Evolutionary conservation across 345 rosid genomes (phyloP).

Genomic region (Eucalyptus lansdowneana): DNA sequence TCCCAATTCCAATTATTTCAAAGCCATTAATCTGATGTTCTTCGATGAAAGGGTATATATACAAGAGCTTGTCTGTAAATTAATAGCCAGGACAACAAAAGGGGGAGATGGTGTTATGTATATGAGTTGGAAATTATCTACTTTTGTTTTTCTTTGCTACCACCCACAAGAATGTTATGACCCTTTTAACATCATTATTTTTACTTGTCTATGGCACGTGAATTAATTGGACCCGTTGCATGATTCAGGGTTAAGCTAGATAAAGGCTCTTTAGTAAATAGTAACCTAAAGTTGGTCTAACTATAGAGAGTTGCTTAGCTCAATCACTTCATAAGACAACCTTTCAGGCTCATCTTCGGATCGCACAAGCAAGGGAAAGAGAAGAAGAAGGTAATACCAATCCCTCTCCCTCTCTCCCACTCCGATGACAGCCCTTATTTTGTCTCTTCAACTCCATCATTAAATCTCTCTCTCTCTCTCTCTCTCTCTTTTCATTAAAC

Average conservation of each 20-base stretch:
- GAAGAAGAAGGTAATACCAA: neutral
- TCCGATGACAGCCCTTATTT: neutral
- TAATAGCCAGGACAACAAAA: neutral
- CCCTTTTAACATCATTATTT: neutral
- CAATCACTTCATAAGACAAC: neutral
- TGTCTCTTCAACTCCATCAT: neutral
- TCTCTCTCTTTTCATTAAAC: neutral
- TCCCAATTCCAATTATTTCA: neutral
- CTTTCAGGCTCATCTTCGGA: neutral
- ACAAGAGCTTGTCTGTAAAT: neutral
- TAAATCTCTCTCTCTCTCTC: too few species aligned
- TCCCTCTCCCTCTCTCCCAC: neutral
- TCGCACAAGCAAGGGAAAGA: neutral
- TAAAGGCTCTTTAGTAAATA: neutral
- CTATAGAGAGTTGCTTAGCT: neutral
- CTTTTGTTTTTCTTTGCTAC: neutral
- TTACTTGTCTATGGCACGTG: neutral
- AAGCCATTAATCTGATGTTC: neutral
- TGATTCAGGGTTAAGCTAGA: neutral
- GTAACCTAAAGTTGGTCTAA: neutral
- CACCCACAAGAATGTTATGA: neutral
- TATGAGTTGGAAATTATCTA: neutral
- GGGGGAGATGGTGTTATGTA: neutral
- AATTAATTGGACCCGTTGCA: neutral
- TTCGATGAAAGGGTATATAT: neutral